Evolutionary conservation across 352 stramenopile genomes (phyloP), one percentile per base, ranked within the genome.

Genomic region (Halophytophthora polymorphica): DNA sequence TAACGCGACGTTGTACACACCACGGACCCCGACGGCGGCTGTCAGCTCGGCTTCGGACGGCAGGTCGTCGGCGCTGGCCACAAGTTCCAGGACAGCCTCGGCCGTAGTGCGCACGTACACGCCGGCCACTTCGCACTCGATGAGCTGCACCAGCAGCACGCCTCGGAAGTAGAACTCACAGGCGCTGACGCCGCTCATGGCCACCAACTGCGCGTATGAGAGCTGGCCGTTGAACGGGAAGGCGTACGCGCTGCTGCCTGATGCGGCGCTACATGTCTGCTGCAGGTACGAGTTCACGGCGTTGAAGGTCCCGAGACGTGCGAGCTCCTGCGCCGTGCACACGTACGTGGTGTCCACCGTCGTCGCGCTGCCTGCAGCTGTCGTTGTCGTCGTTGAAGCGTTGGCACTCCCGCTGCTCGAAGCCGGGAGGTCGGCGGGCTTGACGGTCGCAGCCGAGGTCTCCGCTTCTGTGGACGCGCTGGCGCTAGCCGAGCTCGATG

Each of bases 171-270:
- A 72, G 21, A 43, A 56, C 15, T 50, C 31, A 10, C 63, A 72
- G 41, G 57, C 43, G 6, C 21, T 37, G 6, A 60, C 42, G 15
- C 37, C 6, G 37, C 63, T 60, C 63, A 72, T 66, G 21, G 63
- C 54, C 29, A 66, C 43, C 53, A 69, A 53, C 44, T 72, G 63
- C 43, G 54, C 58, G 22, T 63, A 69, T 25, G 50, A 56, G 36
- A 69, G 46, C 58, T 44, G 42, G n/a, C 63, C 63, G 33, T 66
- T 69, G 22, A 69, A 60, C 3, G 63, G 63, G 25, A 72, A 72
- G 19, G 52, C 50, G 47, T 72, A 72, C 10, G 38, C 56, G 38
- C n/a, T 57, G 37, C 56, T 55, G 1, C 58, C 59, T 6, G 58
- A 54, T 14, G 44, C 55, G 21, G 31, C 43, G 17, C 34, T 60